phyloP scores from a whole-genome alignment of 139 green algal species.

The Chlamydomonas asymmetrica region DNA sequence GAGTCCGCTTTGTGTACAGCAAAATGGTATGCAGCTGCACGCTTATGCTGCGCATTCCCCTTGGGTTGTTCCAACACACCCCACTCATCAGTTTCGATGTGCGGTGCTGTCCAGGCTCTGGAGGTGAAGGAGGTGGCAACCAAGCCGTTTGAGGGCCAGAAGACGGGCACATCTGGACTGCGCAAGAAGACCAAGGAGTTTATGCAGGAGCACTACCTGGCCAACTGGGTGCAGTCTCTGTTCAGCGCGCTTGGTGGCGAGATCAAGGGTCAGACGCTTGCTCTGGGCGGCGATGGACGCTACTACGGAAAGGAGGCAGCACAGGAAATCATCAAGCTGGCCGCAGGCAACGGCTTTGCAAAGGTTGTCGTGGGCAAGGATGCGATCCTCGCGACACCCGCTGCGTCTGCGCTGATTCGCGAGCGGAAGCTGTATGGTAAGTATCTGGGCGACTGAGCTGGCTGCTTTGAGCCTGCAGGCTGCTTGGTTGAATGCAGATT shows the following conservation, averaged over 20 bases:
- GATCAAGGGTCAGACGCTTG: slow-evolving; percentile 81
- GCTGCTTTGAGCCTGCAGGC: not conserved
- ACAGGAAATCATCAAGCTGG: slow-evolving; percentile 97
- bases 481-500: not conserved
- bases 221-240: slow-evolving; percentile 98
- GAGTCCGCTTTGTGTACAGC: no score
- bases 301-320: slow-evolving; percentile 98
- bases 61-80: no score
- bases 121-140: slow-evolving; percentile 81
- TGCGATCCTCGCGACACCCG: slow-evolving; percentile 96
- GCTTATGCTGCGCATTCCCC: no score
- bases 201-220: slow-evolving; percentile 92
- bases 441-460: not conserved
- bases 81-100: no score
- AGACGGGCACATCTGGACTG: slow-evolving; percentile 96
- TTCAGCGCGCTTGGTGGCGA: slow-evolving; percentile 92
- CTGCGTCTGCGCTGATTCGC: slow-evolving; percentile 97
- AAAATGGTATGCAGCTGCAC: no score
- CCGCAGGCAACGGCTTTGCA: slow-evolving; percentile 70
- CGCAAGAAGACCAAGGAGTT: slow-evolving; percentile 98
- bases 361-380: slow-evolving; percentile 92
- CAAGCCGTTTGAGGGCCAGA: slow-evolving; percentile 97
- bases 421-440: slow-evolving; percentile 77
- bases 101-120: slow-evolving; percentile 55
- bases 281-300: slow-evolving; percentile 95